phyloP scores from a whole-genome alignment of 2,329 filamentous ascomycete species.

The Stenocarpella maydis region DNA sequence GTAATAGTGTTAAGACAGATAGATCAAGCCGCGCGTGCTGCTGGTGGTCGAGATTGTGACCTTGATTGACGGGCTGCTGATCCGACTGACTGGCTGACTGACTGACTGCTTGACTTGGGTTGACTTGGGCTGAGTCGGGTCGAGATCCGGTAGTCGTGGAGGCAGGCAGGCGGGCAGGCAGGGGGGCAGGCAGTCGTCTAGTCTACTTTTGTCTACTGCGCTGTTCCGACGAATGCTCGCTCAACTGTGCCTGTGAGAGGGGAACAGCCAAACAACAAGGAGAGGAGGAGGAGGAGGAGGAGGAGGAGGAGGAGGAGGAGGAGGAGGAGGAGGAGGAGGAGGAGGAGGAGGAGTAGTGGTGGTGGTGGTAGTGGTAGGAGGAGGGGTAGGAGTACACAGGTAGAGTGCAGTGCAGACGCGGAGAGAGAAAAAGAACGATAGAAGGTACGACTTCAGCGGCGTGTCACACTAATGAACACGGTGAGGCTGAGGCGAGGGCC shows the following conservation, averaged over 20 bases:
- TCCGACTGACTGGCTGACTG: not conserved
- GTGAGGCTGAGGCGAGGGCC: conserved; percentile 22
- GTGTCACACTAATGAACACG: conserved; percentile 13
- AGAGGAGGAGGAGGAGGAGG: not conserved
- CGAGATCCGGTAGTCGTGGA: not conserved
- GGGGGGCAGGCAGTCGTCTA: not conserved
- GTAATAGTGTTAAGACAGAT: too few relatives aligned
- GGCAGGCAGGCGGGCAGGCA: not conserved
- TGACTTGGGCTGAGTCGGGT: not conserved
- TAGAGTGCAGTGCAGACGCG: not conserved
- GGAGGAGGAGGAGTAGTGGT: too few relatives aligned
- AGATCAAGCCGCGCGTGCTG: conserved; percentile 8
- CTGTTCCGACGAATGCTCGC: too few relatives aligned
- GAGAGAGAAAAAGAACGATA: not conserved
- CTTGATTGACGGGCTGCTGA: not conserved
- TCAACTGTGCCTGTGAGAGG: not conserved
- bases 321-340: not conserved
- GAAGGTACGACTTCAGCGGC: not conserved
- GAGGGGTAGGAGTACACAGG: too few relatives aligned
- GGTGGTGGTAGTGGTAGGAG: too few relatives aligned
- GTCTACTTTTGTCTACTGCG: not conserved
- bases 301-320: not conserved
- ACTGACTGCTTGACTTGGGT: not conserved
- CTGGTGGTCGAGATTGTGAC: conserved; percentile 10
- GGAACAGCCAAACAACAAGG: not conserved